Evolutionary conservation across 768 basidiomycete species (phyloP).

Genomic region (Collybia sp.): DNA sequence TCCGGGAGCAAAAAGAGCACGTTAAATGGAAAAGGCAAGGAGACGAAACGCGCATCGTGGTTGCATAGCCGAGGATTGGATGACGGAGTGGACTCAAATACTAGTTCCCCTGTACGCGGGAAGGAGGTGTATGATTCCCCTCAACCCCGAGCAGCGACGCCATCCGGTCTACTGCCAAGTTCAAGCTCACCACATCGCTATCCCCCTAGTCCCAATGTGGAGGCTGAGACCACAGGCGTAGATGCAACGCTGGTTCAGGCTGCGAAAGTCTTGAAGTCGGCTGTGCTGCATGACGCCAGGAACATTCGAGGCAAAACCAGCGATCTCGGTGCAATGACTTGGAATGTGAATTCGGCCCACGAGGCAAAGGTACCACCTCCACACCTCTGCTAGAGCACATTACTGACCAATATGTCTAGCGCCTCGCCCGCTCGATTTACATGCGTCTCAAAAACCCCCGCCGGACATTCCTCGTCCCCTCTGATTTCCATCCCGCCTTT

Average conservation of each 20-base stretch:
- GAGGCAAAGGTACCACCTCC: constrained; percentile 57
- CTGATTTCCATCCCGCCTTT: constrained; percentile 71
- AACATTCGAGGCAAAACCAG: constrained; percentile 53
- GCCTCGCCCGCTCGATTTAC: constrained; percentile 65
- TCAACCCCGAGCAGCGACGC: constrained; percentile 10
- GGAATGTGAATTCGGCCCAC: constrained; percentile 49
- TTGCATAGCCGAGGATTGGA: neutral
- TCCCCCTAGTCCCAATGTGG: constrained; percentile 25
- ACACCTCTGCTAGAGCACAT: neutral
- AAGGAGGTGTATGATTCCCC: constrained; percentile 1
- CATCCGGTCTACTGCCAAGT: constrained; percentile 4
- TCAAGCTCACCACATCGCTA: constrained; percentile 27
- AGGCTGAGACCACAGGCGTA: constrained; percentile 8
- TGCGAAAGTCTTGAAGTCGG: constrained; percentile 63
- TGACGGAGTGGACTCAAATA: neutral
- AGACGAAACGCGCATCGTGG: constrained; percentile 12
- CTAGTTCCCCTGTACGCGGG: neutral
- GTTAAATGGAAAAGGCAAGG: constrained; percentile 10
- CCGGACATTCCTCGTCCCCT: constrained; percentile 59
- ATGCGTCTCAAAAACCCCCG: constrained; percentile 49
- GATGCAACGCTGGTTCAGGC: constrained; percentile 47
- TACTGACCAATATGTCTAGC: constrained; percentile 26
- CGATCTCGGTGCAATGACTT: constrained; percentile 36
- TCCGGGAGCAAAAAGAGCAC: constrained; percentile 4
- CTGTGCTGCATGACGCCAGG: constrained; percentile 71